Percentiles rank a stretch among this genome's conserved stretches.
Conservation (phyloP, 495 filamentous ascomycete genomes). For the Xylaria intraflava region DNA sequence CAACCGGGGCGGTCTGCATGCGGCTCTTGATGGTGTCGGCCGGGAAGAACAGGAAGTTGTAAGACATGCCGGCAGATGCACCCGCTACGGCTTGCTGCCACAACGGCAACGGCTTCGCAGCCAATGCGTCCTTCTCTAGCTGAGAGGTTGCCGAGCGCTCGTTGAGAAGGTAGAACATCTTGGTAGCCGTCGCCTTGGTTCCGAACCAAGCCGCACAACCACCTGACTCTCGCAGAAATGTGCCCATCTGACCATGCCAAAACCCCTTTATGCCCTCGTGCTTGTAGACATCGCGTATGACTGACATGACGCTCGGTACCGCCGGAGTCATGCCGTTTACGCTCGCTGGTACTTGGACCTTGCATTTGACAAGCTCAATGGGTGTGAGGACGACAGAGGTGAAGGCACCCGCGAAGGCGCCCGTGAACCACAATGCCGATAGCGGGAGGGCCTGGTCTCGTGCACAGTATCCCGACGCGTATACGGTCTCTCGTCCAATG, state of each 20-base stretch:
- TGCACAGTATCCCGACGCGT: conserved; percentile 46
- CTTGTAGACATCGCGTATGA: conserved; percentile 71
- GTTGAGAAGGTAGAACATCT: conserved; percentile 51
- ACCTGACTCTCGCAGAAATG: conserved; percentile 87
- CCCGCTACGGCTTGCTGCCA: conserved; percentile 80
- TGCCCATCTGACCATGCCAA: conserved; percentile 92
- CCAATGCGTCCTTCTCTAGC: conserved; percentile 23
- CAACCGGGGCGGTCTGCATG: conserved; percentile 84
- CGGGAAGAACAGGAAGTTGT: conserved; percentile 95
- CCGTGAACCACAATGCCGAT: conserved; percentile 64
- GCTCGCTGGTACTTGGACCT: conserved; percentile 72
- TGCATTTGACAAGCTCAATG: conserved; percentile 96
- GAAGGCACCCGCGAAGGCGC: conserved; percentile 80
- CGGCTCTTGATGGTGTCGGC: conserved; percentile 95
- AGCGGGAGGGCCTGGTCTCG: conserved; percentile 57
- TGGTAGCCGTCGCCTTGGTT: conserved; percentile 71
- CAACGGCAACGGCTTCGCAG: conserved; percentile 48
- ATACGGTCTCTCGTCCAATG: conserved; percentile 51
- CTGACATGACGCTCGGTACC: conserved; percentile 35
- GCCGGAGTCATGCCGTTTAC: conserved; percentile 19
- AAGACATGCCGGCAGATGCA: conserved; percentile 86
- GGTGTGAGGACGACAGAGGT: conserved; percentile 88
- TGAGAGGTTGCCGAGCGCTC: conserved; percentile 25
- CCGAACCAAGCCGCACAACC: conserved; percentile 96
- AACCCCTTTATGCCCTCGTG: conserved; percentile 79